Conservation (phyloP, 106 monocot genomes). For the Allium cepa region DNA sequence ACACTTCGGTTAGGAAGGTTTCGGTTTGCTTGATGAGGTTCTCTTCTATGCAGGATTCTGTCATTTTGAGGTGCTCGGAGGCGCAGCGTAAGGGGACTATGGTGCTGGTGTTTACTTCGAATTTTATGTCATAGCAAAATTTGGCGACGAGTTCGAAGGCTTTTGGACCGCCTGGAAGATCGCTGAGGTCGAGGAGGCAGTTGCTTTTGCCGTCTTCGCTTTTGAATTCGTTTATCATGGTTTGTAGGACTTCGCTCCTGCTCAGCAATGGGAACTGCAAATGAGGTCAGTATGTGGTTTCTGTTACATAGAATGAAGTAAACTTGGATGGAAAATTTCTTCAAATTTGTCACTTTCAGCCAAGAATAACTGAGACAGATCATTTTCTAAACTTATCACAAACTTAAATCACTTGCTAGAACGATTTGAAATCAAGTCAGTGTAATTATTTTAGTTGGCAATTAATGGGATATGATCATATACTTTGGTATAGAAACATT, state of each 20-base stretch:
- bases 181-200: conserved; percentile 34
- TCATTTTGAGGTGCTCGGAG: conserved; percentile 47
- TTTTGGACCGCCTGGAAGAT: conserved; percentile 50
- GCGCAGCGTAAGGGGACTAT: conserved; percentile 47
- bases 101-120: conserved; percentile 40
- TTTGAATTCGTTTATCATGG: conserved; percentile 32
- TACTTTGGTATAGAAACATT: too few species aligned
- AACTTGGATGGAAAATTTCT: too few species aligned
- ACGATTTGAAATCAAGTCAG: too few species aligned
- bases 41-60: conserved; percentile 29
- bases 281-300: not conserved
- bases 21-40: conserved; percentile 43
- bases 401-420: too few species aligned
- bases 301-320: too few species aligned
- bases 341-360: too few species aligned
- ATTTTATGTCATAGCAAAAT: conserved; percentile 50
- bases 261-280: conserved; percentile 54
- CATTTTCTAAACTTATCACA: too few species aligned
- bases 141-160: conserved; percentile 50
- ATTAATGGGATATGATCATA: too few species aligned
- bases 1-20: conserved; percentile 38
- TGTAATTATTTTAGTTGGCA: too few species aligned
- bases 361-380: too few species aligned
- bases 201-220: conserved; percentile 14
- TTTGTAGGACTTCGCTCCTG: conserved; percentile 34